Evolutionary conservation across 2,329 filamentous ascomycete species (phyloP).

Genomic region (Colletotrichum brevisporum): DNA sequence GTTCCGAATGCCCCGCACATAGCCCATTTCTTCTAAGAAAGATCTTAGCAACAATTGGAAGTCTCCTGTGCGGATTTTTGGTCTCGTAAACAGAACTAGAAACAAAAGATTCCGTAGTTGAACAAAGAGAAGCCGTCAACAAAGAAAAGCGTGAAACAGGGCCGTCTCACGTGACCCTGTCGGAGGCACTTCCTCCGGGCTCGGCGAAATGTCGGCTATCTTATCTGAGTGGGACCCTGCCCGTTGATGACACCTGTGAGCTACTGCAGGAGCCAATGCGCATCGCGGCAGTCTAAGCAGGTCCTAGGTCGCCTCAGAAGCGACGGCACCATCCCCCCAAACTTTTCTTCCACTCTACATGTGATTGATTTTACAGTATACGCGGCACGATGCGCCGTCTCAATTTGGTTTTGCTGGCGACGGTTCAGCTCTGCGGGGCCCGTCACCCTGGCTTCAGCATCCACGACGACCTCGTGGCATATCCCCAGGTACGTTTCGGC

Average conservation of each 20-base stretch:
- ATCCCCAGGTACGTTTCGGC: slow-evolving; percentile 78
- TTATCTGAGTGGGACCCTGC: slow-evolving; percentile 7
- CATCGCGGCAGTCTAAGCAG: slow-evolving; percentile 10
- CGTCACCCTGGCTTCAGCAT: slow-evolving; percentile 80
- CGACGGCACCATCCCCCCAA: slow-evolving; percentile 16
- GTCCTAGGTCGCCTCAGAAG: slow-evolving; percentile 19
- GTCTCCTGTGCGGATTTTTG: too few relatives aligned
- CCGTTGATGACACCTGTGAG: slow-evolving; percentile 42
- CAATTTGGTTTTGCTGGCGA: slow-evolving; percentile 59
- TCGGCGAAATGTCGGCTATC: slow-evolving; percentile 32
- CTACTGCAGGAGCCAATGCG: slow-evolving; percentile 30
- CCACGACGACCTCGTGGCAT: slow-evolving; percentile 88
- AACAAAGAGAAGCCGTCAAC: not conserved
- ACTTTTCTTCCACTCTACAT: slow-evolving; percentile 45
- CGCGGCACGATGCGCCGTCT: slow-evolving; percentile 66
- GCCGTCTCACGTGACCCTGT: not conserved
- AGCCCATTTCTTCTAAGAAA: too few relatives aligned
- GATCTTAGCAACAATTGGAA: too few relatives aligned
- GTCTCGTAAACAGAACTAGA: too few relatives aligned
- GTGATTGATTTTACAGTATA: slow-evolving; percentile 49
- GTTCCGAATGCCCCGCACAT: too few relatives aligned
- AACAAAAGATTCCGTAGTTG: too few relatives aligned
- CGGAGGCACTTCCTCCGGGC: not conserved
- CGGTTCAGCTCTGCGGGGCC: slow-evolving; percentile 61
- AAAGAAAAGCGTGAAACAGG: too few relatives aligned